A percentile compares a stretch with the other conserved stretches of the same genome.
These are phyloP conservation scores for Strigomonas culicis DNA, from an alignment of 208 protist species.

Conservation along the genomic window DNA sequence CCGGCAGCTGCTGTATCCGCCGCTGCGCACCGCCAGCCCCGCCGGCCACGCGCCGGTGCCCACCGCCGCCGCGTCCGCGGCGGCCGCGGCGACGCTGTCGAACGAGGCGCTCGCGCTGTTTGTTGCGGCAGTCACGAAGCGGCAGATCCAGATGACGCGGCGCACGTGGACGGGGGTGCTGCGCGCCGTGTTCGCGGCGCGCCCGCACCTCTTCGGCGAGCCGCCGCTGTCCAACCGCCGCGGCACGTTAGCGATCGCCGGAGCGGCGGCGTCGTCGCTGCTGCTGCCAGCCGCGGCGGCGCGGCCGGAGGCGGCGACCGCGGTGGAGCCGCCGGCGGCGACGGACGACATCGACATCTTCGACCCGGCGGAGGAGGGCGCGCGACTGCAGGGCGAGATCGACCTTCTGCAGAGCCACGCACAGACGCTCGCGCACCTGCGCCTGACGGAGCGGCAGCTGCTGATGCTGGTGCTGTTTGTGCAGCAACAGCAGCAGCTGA, in stretches of 20 bases:
- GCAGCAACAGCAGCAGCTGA: neutral
- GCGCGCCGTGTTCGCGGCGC: conserved; percentile 52
- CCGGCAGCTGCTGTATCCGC: conserved; percentile 52
- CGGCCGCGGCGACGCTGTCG: conserved; percentile 27
- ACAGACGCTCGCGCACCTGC: conserved; percentile 50
- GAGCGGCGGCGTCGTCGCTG: conserved; percentile 28
- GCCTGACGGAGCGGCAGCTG: conserved; percentile 55
- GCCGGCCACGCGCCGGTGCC: neutral
- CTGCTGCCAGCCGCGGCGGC: conserved; percentile 8
- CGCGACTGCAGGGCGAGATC: conserved; percentile 35
- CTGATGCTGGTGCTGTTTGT: no score
- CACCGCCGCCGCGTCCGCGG: conserved; percentile 4
- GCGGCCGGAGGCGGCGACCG: neutral
- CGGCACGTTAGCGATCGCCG: conserved; percentile 9
- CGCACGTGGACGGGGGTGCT: conserved; percentile 52
- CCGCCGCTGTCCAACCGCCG: conserved; percentile 65
- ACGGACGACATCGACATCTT: conserved; percentile 66
- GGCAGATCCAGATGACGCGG: conserved; percentile 64
- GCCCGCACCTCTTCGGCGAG: conserved; percentile 78
- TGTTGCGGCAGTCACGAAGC: conserved; percentile 62
- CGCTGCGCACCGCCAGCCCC: neutral
- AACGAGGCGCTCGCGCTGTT: conserved; percentile 83
- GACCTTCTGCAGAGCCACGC: conserved; percentile 41
- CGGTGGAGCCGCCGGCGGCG: conserved; percentile 30
- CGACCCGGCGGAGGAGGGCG: conserved; percentile 72